Conservation (phyloP, 2,329 filamentous ascomycete genomes). For the Epichloe glyceriae region DNA sequence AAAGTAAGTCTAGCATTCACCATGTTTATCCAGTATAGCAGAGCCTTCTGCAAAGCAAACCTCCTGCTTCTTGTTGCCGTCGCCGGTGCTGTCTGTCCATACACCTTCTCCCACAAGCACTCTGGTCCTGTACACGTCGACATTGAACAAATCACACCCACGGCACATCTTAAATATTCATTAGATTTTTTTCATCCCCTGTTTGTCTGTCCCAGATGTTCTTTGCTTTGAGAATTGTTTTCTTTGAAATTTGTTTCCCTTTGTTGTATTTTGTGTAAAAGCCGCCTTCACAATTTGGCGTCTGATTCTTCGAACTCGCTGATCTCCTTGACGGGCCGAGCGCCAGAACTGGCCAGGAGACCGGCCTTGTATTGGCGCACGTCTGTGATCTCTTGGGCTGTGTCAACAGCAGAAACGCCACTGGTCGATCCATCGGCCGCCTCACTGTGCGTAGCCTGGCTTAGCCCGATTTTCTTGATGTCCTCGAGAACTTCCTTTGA, state of each 20-base stretch:
- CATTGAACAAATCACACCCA: no score
- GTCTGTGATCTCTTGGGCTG: conserved; percentile 55
- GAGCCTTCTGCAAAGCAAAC: neutral
- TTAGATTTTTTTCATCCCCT: no score
- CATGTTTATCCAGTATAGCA: no score
- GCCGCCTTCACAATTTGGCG: conserved; percentile 51
- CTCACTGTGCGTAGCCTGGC: conserved; percentile 20
- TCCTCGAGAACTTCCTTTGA: conserved; percentile 33
- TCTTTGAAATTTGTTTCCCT: no score
- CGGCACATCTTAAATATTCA: no score
- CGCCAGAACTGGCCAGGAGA: conserved; percentile 58
- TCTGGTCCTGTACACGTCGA: neutral
- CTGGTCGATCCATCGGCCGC: conserved; percentile 23
- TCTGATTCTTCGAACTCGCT: conserved; percentile 78
- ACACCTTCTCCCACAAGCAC: neutral
- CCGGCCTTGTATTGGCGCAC: conserved; percentile 69
- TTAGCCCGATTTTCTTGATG: conserved; percentile 30
- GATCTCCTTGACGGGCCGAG: conserved; percentile 60
- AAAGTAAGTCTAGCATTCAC: neutral
- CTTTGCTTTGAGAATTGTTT: no score
- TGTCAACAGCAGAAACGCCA: conserved; percentile 27
- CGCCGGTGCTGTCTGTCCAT: neutral
- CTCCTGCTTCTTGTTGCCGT: neutral
- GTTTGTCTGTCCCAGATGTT: no score
- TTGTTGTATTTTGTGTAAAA: neutral